These are phyloP conservation scores for Boletus rex-veris DNA, from an alignment of 768 basidiomycete species.

Conservation along the genomic window DNA sequence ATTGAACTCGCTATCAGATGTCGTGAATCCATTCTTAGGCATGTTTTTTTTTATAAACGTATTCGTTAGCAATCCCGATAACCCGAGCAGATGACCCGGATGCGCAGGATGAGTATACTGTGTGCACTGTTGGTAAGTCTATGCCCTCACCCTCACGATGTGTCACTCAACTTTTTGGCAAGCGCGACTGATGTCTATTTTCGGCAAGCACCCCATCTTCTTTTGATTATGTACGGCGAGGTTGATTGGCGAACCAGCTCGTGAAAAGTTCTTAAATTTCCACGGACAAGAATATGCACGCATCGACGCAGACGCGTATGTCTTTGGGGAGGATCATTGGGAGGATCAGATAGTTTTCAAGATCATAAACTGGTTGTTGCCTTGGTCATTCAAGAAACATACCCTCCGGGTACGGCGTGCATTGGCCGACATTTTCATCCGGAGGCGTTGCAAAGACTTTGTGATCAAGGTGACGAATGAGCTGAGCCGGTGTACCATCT, in stretches of 20 bases:
- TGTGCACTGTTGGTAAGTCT: neutral
- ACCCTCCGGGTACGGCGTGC: neutral
- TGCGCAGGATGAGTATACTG: neutral
- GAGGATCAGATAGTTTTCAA: neutral
- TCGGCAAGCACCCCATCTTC: neutral
- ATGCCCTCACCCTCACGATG: neutral
- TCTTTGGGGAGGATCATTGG: neutral
- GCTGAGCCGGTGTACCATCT: neutral
- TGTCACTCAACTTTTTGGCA: neutral
- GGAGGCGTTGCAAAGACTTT: neutral
- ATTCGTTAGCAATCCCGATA: neutral
- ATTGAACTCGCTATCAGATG: neutral
- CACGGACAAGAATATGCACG: neutral
- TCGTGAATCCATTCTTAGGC: neutral
- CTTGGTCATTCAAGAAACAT: neutral
- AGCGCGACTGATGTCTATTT: neutral
- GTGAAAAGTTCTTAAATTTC: neutral
- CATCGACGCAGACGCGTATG: neutral
- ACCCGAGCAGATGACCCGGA: neutral
- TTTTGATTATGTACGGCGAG: neutral
- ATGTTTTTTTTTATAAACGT: neutral
- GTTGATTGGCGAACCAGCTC: neutral
- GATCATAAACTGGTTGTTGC: neutral
- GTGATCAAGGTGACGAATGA: neutral
- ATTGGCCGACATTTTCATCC: neutral